Percentiles rank a stretch among this genome's conserved stretches.
phyloP scores from a whole-genome alignment of 1,139 yeast genomes.

The Candida glucosophila region DNA sequence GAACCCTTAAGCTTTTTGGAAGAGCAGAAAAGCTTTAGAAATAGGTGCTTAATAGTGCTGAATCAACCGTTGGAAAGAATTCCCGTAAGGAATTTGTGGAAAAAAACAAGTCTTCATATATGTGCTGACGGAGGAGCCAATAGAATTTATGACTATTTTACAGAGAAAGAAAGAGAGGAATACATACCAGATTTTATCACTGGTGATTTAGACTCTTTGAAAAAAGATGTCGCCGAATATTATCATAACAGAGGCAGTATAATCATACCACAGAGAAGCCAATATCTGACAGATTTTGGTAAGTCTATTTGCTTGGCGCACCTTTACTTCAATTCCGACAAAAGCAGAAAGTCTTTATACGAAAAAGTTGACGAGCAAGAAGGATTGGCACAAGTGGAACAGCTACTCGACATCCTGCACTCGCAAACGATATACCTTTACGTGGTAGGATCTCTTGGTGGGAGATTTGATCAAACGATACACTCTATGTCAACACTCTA shows the following conservation, averaged over 20 bases:
- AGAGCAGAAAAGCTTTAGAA: constrained; percentile 4
- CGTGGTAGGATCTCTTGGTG: constrained; percentile 73
- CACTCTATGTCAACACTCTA: constrained; percentile 67
- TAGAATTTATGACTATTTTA: constrained; percentile 42
- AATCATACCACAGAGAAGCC: constrained; percentile 54
- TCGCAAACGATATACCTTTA: constrained; percentile 10
- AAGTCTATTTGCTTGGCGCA: constrained; percentile 43
- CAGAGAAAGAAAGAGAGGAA: constrained; percentile 11
- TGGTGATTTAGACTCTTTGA: constrained; percentile 82
- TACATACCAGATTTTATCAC: constrained; percentile 63
- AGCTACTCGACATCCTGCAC: constrained; percentile 6
- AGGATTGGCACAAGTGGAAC: constrained; percentile 30
- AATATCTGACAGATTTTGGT: constrained; percentile 74
- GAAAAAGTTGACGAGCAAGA: constrained; percentile 17
- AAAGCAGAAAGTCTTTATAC: constrained; percentile 10
- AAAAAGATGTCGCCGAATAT: constrained; percentile 37
- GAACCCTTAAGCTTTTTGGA: constrained; percentile 21
- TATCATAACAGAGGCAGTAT: constrained; percentile 41
- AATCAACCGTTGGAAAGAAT: constrained; percentile 40
- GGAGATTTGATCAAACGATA: constrained; percentile 85
- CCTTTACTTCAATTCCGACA: constrained; percentile 22
- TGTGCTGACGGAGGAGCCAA: constrained; percentile 97
- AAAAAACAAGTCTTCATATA: constrained; percentile 39
- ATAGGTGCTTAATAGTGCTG: constrained; percentile 35
- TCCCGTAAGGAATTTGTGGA: constrained; percentile 50